These are phyloP conservation scores for Eucalyptus decipiens DNA, from an alignment of 345 rosid genomes.

Conservation along the genomic window DNA sequence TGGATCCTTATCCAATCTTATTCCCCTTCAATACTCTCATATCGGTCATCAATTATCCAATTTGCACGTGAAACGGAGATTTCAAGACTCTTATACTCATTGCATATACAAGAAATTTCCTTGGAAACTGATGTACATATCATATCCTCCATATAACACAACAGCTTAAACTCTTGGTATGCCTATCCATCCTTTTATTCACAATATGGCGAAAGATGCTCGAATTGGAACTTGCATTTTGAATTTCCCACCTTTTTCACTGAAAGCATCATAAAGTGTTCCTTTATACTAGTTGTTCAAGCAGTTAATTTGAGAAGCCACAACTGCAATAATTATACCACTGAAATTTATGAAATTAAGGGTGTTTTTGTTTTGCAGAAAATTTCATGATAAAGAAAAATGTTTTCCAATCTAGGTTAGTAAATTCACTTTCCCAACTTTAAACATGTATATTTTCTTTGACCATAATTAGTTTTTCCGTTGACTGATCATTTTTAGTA, in stretches of 20 bases:
- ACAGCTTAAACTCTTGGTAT: neutral
- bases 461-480: rapidly evolving
- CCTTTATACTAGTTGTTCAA: neutral
- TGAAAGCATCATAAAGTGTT: neutral
- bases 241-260: neutral
- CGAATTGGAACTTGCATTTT: neutral
- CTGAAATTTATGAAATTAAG: neutral
- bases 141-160: neutral
- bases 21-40: neutral
- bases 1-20: neutral
- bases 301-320: neutral
- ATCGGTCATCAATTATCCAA: neutral
- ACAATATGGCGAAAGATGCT: neutral
- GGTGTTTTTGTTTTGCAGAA: no score
- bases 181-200: neutral
- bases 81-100: neutral
- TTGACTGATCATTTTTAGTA: no score
- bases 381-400: no score
- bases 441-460: no score
- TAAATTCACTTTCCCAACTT: no score
- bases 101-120: neutral
- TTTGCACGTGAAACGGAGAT: neutral
- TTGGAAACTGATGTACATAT: neutral
- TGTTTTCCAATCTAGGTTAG: neutral
- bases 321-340: neutral